phyloP scores from a whole-genome alignment of 164 flowering plant species.

The Euptelea pleiosperma region DNA sequence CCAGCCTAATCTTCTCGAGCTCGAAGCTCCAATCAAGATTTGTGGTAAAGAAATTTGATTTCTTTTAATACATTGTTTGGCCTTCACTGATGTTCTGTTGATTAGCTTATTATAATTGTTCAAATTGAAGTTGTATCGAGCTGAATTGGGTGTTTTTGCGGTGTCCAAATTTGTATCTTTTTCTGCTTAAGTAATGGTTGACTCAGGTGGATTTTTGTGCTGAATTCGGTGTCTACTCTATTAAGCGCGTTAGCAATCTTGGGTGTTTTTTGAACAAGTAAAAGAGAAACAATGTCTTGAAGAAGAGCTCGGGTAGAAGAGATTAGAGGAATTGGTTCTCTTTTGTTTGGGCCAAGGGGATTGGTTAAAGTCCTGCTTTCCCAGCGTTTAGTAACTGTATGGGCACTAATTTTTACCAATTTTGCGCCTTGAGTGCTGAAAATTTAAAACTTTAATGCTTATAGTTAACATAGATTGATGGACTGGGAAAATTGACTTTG shows the following conservation, averaged over 20 bases:
- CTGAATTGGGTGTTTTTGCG: background rate
- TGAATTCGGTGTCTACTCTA: background rate
- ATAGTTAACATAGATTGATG: background rate
- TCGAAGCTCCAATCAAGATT: slow-evolving; percentile 72
- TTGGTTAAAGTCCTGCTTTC: no score
- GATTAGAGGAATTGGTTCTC: no score
- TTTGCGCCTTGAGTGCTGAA: background rate
- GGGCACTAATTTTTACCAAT: no score
- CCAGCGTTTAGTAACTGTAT: no score
- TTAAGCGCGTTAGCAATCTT: no score
- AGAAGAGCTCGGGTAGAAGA: no score
- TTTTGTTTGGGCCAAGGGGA: no score
- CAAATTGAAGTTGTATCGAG: background rate
- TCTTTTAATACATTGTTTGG: background rate
- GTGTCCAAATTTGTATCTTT: background rate
- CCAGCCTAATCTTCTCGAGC: slow-evolving; percentile 73
- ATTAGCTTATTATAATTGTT: background rate
- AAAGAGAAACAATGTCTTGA: no score
- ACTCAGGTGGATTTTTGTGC: background rate
- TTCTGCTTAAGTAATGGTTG: background rate
- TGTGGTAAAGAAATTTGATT: slow-evolving; percentile 43
- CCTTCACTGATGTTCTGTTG: background rate
- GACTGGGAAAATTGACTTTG: no score
- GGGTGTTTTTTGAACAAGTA: no score
- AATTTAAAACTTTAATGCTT: no score